A percentile compares a stretch with the other conserved stretches of the same genome.
Conservation (phyloP, 352 stramenopile species). For the Thraustochytrium sp. region DNA sequence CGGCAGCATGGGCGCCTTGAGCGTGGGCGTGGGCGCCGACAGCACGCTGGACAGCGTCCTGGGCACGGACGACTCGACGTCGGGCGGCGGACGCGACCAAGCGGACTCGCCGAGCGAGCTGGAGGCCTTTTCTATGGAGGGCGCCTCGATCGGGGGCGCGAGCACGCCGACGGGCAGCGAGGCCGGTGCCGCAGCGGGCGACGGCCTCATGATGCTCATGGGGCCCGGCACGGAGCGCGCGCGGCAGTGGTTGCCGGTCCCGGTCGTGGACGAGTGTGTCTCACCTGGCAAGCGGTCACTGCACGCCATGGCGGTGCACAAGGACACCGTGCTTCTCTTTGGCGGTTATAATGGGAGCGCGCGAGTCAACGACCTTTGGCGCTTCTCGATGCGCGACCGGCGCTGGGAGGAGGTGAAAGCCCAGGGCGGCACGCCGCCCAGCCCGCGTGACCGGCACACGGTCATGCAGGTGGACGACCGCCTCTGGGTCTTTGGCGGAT, state of each 20-base stretch:
- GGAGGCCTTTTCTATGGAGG: too few species aligned
- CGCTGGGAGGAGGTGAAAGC: background rate
- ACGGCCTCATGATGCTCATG: too few species aligned
- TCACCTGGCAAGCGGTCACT: constrained; percentile 80
- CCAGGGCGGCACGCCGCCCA: too few species aligned
- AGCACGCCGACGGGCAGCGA: background rate
- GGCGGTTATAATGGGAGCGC: constrained; percentile 80
- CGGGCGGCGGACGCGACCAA: too few species aligned
- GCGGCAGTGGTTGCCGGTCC: constrained; percentile 11
- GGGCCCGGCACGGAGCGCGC: background rate
- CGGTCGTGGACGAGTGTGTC: background rate
- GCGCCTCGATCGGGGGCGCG: background rate
- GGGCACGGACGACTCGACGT: too few species aligned
- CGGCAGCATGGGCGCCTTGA: too few species aligned
- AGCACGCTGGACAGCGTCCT: too few species aligned
- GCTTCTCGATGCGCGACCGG: constrained; percentile 74
- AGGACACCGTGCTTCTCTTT: constrained; percentile 7
- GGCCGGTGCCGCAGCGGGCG: background rate
- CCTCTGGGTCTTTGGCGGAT: constrained; percentile 90
- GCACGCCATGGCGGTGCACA: constrained; percentile 67
- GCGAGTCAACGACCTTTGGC: constrained; percentile 86
- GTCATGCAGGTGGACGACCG: constrained; percentile 82
- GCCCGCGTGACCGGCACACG: constrained; percentile 85
- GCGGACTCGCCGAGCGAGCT: too few species aligned
- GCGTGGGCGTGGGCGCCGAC: too few species aligned